These are phyloP conservation scores for Leishmania tarentolae DNA, from an alignment of 208 protist species.

Conservation along the genomic window DNA sequence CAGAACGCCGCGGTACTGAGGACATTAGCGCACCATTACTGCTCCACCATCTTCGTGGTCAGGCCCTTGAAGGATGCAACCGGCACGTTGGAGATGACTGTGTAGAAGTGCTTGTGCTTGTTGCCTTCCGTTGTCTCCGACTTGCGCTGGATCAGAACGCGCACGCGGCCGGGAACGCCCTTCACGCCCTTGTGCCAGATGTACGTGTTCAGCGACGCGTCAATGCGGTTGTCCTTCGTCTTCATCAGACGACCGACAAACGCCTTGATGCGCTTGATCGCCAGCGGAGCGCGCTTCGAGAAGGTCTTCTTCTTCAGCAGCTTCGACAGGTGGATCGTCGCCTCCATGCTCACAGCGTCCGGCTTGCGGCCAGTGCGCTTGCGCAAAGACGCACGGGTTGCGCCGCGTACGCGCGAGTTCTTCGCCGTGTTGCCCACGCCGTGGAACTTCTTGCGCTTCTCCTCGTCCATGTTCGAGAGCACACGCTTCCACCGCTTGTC, in stretches of 20 bases:
- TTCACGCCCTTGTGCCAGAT: constrained; percentile 97
- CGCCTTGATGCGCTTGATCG: constrained; percentile 95
- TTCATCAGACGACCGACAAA: constrained; percentile 96
- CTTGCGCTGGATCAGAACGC: constrained; percentile 93
- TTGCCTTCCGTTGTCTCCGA: constrained; percentile 75
- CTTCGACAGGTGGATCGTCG: constrained; percentile 98
- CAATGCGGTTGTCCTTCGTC: constrained; percentile 98
- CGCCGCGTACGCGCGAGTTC: constrained; percentile 85
- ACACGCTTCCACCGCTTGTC: constrained; percentile 91
- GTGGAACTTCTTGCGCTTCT: constrained; percentile 85
- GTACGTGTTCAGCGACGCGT: constrained; percentile 96
- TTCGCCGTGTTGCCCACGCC: constrained; percentile 88
- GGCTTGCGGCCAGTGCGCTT: constrained; percentile 86
- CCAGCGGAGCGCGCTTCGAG: constrained; percentile 96
- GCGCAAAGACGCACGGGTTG: constrained; percentile 80
- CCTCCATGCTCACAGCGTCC: constrained; percentile 93
- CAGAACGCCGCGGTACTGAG: neutral
- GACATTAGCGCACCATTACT: constrained; percentile 39
- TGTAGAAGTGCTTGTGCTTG: constrained; percentile 92
- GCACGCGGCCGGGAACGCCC: constrained; percentile 94
- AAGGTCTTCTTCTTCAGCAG: constrained; percentile 96
- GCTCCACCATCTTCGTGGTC: constrained; percentile 78
- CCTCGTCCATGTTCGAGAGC: constrained; percentile 85
- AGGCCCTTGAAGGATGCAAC: constrained; percentile 85
- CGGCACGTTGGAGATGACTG: constrained; percentile 88